Percentiles rank a stretch among this genome's conserved stretches.
Evolutionary conservation across 225 moss, liverwort and hornwort genomes (phyloP).

Genomic region (Thuidium tamariscinum): DNA sequence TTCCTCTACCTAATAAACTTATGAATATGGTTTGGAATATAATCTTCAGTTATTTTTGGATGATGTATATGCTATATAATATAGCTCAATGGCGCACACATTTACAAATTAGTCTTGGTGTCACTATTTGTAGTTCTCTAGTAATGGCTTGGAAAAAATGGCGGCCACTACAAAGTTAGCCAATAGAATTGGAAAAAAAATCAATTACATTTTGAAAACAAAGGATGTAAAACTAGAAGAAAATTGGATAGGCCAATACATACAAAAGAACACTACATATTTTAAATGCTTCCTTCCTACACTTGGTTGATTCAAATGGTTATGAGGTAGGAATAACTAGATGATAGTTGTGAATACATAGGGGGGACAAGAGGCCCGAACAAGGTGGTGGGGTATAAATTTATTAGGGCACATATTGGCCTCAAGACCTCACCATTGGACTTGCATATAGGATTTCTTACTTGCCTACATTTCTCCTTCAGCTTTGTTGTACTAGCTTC

Average conservation of each 20-base stretch:
- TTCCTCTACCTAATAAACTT: too few species aligned
- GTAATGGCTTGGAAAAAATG: accelerated
- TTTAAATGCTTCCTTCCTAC: accelerated
- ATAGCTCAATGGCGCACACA: too few species aligned
- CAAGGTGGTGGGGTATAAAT: not conserved
- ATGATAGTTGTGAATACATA: not conserved
- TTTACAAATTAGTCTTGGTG: not conserved
- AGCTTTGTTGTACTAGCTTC: accelerated
- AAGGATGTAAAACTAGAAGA: not conserved
- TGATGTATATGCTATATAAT: too few species aligned
- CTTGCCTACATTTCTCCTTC: accelerated
- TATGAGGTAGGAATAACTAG: accelerated
- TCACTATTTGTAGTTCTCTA: not conserved
- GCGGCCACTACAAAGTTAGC: too few species aligned
- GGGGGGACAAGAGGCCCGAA: accelerated
- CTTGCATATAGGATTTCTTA: not conserved
- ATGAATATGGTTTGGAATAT: too few species aligned
- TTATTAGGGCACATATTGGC: accelerated
- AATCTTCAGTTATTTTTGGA: too few species aligned
- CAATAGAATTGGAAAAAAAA: not conserved
- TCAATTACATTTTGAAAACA: not conserved
- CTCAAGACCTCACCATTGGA: accelerated
- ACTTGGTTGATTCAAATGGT: accelerated
- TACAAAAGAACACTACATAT: not conserved
- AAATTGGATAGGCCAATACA: not conserved